Evolutionary conservation across 1,284 basidiomycete species (phyloP), one percentile per base, ranked within the genome.

Genomic region (Cutaneotrichosporon sp.): DNA sequence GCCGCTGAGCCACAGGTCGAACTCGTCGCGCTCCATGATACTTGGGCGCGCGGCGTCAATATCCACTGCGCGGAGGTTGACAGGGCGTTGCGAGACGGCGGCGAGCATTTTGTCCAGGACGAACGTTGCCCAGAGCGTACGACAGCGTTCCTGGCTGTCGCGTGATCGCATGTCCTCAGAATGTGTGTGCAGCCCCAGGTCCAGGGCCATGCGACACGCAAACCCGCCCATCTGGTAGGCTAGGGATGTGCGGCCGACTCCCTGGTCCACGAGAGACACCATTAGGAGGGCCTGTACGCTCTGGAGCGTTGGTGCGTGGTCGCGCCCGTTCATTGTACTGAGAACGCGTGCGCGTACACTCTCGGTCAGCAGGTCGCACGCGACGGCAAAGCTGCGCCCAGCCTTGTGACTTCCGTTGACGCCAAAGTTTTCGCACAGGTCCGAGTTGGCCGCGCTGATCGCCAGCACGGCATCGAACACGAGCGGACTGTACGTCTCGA

Each of bases 11-110:
- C 66, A 68, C 8, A 68, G 60, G 60, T 68, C 66, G 10, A 68
- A 60, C 64, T 68, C 66, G 53, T 68, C 66, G 30, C 66, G 56
- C 57, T 68, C 66, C 66, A 68, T 68, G 42, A 56, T 52, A 16
- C 55, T 59, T 22, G 64, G 64, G 5, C 64, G 61, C 0, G 61
- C 59, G 2, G 59, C 60, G 51, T 68, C 66, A 53, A 68, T 68
- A 57, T 68, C 66, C 13, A 57, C 52, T 0, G 62, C 56, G 11
- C 64, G 63, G 1, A 68, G 61, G 5, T 36, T 32, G 9, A 57
- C 58, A 13, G 66, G 64, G 0, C 61, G 61, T 49, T 68, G 66
- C 4, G 32, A 46, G 2, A 60, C 60, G 2, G 64, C 64, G 4
- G 66, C 59, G 4, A 63, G n/a, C 22, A 65, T 65, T 56, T 68